Conservation (phyloP, 1,139 yeast species). For the Candida sp. region DNA sequence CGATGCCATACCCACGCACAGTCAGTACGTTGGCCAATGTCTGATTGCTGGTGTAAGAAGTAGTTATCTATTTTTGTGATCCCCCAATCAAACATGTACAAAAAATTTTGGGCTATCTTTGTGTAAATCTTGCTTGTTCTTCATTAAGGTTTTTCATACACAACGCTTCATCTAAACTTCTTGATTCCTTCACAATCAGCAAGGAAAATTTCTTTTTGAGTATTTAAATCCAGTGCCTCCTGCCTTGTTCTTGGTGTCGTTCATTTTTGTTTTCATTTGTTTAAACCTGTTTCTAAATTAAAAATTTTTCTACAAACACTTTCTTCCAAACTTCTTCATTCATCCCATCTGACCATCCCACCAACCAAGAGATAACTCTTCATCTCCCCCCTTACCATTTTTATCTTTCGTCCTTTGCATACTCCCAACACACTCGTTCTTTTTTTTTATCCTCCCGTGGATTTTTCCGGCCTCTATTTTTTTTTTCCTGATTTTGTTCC, state of each 20-base stretch:
- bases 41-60: no score
- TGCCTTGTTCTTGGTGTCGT: neutral
- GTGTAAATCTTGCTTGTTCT: neutral
- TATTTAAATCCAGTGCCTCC: neutral
- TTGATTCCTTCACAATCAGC: neutral
- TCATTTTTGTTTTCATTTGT: no score
- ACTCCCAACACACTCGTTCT: neutral
- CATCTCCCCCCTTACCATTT: no score
- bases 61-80: neutral
- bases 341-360: neutral
- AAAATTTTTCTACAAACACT: neutral
- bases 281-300: neutral
- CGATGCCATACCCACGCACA: neutral
- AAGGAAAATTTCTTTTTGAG: neutral
- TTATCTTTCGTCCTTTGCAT: neutral
- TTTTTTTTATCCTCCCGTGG: neutral
- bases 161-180: neutral
- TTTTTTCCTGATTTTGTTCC: neutral
- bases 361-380: neutral
- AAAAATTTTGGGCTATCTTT: neutral
- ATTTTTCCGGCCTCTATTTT: neutral
- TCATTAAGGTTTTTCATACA: neutral
- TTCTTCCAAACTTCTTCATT: no score
- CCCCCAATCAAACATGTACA: neutral
- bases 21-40: no score